Conservation (phyloP, 768 basidiomycete genomes). For the Cyathus striatus region DNA sequence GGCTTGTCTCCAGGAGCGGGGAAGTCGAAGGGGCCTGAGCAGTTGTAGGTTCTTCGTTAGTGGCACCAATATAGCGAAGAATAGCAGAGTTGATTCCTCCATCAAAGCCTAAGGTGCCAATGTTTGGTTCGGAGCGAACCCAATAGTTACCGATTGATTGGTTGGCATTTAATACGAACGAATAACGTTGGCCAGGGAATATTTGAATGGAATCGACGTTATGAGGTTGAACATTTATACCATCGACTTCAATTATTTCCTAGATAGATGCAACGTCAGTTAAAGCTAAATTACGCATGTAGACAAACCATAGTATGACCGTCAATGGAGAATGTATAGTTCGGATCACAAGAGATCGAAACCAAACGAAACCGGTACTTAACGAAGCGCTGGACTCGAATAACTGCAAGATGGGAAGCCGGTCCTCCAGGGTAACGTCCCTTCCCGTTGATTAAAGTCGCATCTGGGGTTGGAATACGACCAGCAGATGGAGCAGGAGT, state of each 20-base stretch:
- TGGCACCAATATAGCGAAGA: constrained; percentile 30
- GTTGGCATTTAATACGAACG: constrained; percentile 36
- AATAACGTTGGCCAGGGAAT: constrained; percentile 38
- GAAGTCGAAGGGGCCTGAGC: constrained; percentile 5
- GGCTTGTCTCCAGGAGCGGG: constrained; percentile 22
- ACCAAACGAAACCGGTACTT: constrained; percentile 44
- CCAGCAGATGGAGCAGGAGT: no score
- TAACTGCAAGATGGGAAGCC: no score
- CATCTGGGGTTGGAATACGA: no score
- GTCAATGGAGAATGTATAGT: constrained; percentile 33
- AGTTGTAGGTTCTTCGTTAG: constrained; percentile 21
- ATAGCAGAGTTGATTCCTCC: constrained; percentile 37
- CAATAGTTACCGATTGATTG: constrained; percentile 46
- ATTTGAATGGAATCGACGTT: constrained; percentile 36
- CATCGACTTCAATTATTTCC: constrained; percentile 38
- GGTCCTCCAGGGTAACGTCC: no score
- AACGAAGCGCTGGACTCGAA: constrained; percentile 27
- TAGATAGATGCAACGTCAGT: background rate
- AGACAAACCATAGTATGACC: constrained; percentile 21
- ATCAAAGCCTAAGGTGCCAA: constrained; percentile 8
- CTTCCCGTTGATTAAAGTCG: no score
- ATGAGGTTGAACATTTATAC: constrained; percentile 17
- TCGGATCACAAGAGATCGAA: constrained; percentile 38
- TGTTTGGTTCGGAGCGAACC: constrained; percentile 37
- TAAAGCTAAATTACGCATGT: background rate